phyloP scores from a whole-genome alignment of 2,329 filamentous ascomycete species.

The Fusarium oxysporum region DNA sequence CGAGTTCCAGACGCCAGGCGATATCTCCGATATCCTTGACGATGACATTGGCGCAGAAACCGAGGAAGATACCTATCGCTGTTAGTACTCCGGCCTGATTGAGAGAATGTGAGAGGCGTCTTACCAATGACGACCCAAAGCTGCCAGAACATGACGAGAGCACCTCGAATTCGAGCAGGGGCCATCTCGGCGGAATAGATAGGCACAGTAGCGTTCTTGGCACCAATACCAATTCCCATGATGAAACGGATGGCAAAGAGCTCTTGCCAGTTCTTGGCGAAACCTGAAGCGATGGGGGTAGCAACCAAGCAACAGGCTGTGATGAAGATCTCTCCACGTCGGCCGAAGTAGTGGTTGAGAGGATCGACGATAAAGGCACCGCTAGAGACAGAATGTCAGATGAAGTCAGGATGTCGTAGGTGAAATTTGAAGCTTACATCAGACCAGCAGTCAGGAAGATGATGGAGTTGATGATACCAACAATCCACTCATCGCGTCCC shows the following conservation, averaged over 20 bases:
- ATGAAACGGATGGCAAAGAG: constrained; percentile 74
- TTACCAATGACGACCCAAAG: constrained; percentile 71
- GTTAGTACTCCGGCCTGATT: background rate
- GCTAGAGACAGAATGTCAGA: background rate
- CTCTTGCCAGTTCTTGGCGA: constrained; percentile 74
- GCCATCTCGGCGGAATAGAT: constrained; percentile 81
- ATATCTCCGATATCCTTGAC: constrained; percentile 42
- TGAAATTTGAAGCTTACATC: background rate
- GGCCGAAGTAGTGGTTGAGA: constrained; percentile 61
- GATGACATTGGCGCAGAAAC: constrained; percentile 53
- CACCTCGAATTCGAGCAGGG: constrained; percentile 75
- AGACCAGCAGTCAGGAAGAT: constrained; percentile 50
- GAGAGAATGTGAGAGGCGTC: rapidly evolving
- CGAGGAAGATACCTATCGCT: constrained; percentile 53
- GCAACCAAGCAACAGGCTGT: constrained; percentile 78
- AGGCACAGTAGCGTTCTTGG: constrained; percentile 74
- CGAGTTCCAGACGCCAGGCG: constrained; percentile 61
- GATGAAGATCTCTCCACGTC: constrained; percentile 73
- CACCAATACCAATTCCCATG: constrained; percentile 76
- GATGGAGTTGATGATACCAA: constrained; percentile 72
- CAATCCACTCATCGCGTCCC: constrained; percentile 56
- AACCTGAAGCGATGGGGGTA: constrained; percentile 71
- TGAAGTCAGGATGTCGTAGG: rapidly evolving
- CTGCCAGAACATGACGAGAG: constrained; percentile 84
- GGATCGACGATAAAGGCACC: constrained; percentile 65